These are phyloP conservation scores for Lasiosphaeria ovina DNA, from an alignment of 495 filamentous ascomycete species.

Conservation along the genomic window DNA sequence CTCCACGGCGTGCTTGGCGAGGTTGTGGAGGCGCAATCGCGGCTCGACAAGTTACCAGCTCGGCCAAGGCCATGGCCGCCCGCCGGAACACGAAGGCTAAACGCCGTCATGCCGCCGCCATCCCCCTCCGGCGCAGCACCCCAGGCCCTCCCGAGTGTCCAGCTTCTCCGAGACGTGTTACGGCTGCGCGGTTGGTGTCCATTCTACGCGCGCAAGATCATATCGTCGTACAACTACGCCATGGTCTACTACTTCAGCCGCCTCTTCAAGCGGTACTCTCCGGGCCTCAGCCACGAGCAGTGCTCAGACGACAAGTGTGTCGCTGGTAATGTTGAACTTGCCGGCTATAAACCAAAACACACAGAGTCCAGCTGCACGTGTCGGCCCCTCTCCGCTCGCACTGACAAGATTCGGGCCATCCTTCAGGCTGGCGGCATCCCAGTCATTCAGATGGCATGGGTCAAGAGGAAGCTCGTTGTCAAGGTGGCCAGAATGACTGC, in stretches of 20 bases:
- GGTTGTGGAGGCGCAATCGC: slow-evolving; percentile 11
- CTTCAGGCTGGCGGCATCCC: slow-evolving; percentile 21
- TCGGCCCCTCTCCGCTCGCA: slow-evolving; percentile 15
- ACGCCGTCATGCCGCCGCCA: slow-evolving; percentile 13
- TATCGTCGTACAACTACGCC: slow-evolving; percentile 21
- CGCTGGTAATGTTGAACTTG: slow-evolving; percentile 21
- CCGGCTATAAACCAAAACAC: slow-evolving; percentile 21
- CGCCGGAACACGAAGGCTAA: slow-evolving; percentile 6
- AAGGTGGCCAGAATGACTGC: slow-evolving; percentile 19
- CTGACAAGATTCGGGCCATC: slow-evolving; percentile 22
- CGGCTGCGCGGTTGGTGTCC: slow-evolving; percentile 25
- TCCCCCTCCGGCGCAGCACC: slow-evolving; percentile 6
- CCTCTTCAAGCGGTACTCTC: slow-evolving; percentile 15
- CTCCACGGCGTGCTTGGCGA: slow-evolving; percentile 20
- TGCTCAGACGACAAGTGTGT: slow-evolving; percentile 24
- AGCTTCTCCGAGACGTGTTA: slow-evolving; percentile 24
- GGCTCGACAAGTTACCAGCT: slow-evolving; percentile 10
- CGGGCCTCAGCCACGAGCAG: slow-evolving; percentile 10
- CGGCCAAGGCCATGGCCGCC: slow-evolving; percentile 14
- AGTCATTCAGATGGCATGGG: slow-evolving; percentile 13
- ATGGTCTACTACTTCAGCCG: slow-evolving; percentile 24
- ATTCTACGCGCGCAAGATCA: slow-evolving; percentile 19
- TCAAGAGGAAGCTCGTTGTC: slow-evolving; percentile 11
- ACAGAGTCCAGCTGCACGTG: slow-evolving; percentile 21
- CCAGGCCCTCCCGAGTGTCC: slow-evolving; percentile 17